Percentiles rank a stretch among this genome's conserved stretches.
phyloP scores from a whole-genome alignment of 805 yeast genomes.

The Zygosaccharomyces kombuchaensis region DNA sequence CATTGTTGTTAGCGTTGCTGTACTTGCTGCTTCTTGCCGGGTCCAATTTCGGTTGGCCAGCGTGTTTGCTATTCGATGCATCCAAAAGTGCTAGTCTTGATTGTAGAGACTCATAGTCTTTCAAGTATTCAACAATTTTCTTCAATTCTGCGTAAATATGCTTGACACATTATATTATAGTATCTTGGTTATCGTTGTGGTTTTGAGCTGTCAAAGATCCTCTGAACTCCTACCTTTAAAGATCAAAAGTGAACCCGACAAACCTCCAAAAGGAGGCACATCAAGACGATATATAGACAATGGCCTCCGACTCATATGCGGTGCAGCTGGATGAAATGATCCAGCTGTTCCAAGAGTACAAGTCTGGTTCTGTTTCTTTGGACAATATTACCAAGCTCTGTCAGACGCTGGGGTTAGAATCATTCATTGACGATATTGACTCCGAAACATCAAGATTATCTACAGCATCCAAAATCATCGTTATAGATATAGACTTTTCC shows the following conservation, averaged over 20 bases:
- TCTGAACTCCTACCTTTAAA: not conserved
- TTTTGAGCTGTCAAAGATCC: not conserved
- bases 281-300: constrained; percentile 3
- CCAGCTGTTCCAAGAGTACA: constrained; percentile 30
- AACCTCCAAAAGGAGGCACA: not conserved
- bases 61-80: too few species aligned
- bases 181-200: not conserved
- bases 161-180: too few species aligned
- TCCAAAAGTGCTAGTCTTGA: too few species aligned
- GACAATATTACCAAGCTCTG: constrained; percentile 34
- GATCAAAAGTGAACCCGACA: not conserved
- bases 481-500: constrained; percentile 35
- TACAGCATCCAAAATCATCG: constrained; percentile 36
- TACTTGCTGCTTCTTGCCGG: too few species aligned
- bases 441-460: constrained; percentile 29
- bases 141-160: too few species aligned
- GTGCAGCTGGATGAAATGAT: constrained; percentile 31
- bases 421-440: constrained; percentile 33
- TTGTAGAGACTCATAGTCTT: too few species aligned
- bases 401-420: constrained; percentile 34
- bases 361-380: constrained; percentile 32
- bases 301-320: constrained; percentile 28
- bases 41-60: too few species aligned
- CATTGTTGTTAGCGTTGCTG: too few species aligned
- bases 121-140: too few species aligned